Conservation (phyloP, 2,329 filamentous ascomycete genomes). For the Ascochyta lentis region DNA sequence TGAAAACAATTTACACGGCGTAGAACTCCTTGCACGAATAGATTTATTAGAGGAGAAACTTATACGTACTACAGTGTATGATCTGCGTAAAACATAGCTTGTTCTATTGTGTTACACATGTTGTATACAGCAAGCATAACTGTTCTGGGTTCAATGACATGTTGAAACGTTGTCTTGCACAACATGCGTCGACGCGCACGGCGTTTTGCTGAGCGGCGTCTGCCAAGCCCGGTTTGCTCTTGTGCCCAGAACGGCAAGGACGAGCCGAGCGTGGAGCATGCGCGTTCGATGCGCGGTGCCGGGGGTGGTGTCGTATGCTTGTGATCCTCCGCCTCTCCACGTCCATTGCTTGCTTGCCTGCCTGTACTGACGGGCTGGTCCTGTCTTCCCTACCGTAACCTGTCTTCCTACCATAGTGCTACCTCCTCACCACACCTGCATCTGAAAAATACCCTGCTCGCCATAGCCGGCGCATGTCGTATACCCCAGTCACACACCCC, state of each 20-base stretch:
- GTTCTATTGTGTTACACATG: no score
- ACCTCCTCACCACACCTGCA: conserved; percentile 8
- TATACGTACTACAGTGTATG: no score
- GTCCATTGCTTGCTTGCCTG: not conserved
- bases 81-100: no score
- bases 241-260: conserved; percentile 19
- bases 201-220: not conserved
- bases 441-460: conserved; percentile 18
- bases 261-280: conserved; percentile 13
- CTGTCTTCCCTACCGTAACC: conserved; percentile 17
- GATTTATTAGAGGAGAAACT: no score
- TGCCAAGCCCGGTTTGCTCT: conserved; percentile 1
- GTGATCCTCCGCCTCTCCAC: conserved; percentile 14
- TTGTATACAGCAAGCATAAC: no score
- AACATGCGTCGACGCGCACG: not conserved
- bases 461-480: not conserved
- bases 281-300: conserved; percentile 13
- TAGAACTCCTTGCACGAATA: no score
- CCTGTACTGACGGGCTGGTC: conserved; percentile 26
- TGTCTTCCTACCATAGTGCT: conserved; percentile 9
- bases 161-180: no score
- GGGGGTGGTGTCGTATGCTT: conserved; percentile 16
- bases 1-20: no score
- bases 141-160: no score
- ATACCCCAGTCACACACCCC: conserved; percentile 12